phyloP scores from a whole-genome alignment of 768 basidiomycete species.

The Tulasnella sp. region DNA sequence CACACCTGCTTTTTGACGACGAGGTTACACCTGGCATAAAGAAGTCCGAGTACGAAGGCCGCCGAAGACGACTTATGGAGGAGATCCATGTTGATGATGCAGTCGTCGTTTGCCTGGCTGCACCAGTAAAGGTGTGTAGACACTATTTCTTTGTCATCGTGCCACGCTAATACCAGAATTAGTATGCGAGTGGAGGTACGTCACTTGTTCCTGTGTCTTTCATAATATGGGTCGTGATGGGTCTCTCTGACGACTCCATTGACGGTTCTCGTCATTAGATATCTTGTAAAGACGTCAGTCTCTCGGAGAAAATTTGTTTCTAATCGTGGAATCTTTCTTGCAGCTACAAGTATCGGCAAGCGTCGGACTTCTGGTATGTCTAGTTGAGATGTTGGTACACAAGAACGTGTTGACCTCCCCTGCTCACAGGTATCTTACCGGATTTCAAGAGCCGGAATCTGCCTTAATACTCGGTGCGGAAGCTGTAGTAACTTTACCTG shows the following conservation, averaged over 20 bases:
- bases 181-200: constrained; percentile 14
- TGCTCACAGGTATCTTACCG: constrained; percentile 92
- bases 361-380: constrained; percentile 64
- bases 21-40: constrained; percentile 80
- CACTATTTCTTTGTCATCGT: neutral
- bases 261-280: constrained; percentile 29
- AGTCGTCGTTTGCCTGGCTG: constrained; percentile 59
- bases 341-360: constrained; percentile 92
- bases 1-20: constrained; percentile 56
- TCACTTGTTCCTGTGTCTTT: neutral
- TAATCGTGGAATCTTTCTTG: constrained; percentile 16
- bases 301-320: constrained; percentile 4
- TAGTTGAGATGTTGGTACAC: constrained; percentile 14
- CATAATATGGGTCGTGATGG: neutral
- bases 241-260: constrained; percentile 26
- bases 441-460: constrained; percentile 87
- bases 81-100: constrained; percentile 56
- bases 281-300: constrained; percentile 47
- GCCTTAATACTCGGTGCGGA: constrained; percentile 66
- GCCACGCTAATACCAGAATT: neutral
- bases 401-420: constrained; percentile 54
- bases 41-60: constrained; percentile 57
- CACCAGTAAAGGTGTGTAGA: constrained; percentile 75
- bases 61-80: constrained; percentile 60
- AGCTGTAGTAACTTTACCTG: neutral